Evolutionary conservation across 2,329 filamentous ascomycete genomes (phyloP), one percentile per base, ranked within the genome.

Genomic region (Fusarium sp.): DNA sequence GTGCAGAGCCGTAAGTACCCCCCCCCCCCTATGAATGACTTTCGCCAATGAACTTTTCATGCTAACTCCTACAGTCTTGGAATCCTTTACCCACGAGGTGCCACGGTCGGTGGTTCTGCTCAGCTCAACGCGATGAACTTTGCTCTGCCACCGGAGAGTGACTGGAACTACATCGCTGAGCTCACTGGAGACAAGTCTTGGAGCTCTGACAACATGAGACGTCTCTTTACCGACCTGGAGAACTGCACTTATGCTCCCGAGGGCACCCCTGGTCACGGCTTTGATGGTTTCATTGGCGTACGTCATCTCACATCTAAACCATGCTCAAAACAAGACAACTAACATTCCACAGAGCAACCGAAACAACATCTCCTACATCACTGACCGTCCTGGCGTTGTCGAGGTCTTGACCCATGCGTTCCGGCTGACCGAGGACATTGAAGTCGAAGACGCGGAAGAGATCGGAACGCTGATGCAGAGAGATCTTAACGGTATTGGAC

Each of bases 111-210:
- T 6, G 71, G 74, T 1, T 71, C 65, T 14, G 14, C 72, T 35
- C 70, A 77, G 35, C 24, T 70, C 4, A 77, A 77, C 17, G 75
- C 75, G 0, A 73, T 75, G 66, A 77, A 74, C 31, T 65, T 75
- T 16, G 73, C 71, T 0, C n/a, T 70, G 9, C 69, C 71, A 0
- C 71, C 73, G 1, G 69, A 77, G 11, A 46, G 42, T 0, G 73
- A 77, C 35, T 76, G 71, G 76, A 80, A 83, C 29, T 66, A 81
- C 64, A 81, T 87, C 33, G 78, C 77, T 12, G 72, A 79, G 1
- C 64, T 85, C 2, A 87, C 85, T 0, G 84, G 84, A 6, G 85
- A 87, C 67, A 62, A 74, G 0, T 81, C 82, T 0, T 87, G 85
- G 85, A 73, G 78, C 0, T 79, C 83, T 2, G 69, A 76, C 0